phyloP scores from a whole-genome alignment of 371 early-diverging fungal genomes.

The Mucor mucedo region DNA sequence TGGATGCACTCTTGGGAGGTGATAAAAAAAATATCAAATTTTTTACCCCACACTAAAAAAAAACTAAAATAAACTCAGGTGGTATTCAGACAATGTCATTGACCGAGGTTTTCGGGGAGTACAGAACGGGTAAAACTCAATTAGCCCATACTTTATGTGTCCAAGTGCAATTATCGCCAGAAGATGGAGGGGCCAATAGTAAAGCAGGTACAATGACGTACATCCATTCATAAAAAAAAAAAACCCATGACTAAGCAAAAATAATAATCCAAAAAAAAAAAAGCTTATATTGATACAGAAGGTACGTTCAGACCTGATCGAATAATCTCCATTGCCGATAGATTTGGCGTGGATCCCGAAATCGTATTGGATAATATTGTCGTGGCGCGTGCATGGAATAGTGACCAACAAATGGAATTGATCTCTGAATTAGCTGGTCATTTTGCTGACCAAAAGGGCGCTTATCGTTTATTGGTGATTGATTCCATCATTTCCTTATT shows the following conservation, averaged over 20 bases:
- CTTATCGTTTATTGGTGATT: conserved; percentile 72
- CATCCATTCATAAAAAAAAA: conserved; percentile 10
- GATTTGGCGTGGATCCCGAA: conserved; percentile 75
- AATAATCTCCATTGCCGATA: conserved; percentile 73
- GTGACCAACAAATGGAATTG: conserved; percentile 86
- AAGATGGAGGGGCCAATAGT: conserved; percentile 71
- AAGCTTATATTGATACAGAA: conserved; percentile 86
- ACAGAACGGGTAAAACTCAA: conserved; percentile 86
- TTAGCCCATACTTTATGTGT: conserved; percentile 81
- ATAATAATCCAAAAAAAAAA: background rate
- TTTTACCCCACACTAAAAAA: conserved; percentile 15
- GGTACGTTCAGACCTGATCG: conserved; percentile 85
- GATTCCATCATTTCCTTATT: conserved; percentile 83
- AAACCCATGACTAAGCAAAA: background rate
- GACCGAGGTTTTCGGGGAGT: conserved; percentile 85
- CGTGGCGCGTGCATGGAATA: conserved; percentile 81
- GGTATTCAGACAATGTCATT: conserved; percentile 91
- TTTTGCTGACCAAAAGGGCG: conserved; percentile 76
- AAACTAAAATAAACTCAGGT: conserved; percentile 57
- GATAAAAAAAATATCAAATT: no score
- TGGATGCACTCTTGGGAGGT: conserved; percentile 90
- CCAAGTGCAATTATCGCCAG: conserved; percentile 68
- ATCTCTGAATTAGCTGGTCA: conserved; percentile 70
- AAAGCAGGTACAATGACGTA: conserved; percentile 51
- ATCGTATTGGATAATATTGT: conserved; percentile 71